Conservation (phyloP, 352 stramenopile genomes). For the Paralagenidium karlingii region DNA sequence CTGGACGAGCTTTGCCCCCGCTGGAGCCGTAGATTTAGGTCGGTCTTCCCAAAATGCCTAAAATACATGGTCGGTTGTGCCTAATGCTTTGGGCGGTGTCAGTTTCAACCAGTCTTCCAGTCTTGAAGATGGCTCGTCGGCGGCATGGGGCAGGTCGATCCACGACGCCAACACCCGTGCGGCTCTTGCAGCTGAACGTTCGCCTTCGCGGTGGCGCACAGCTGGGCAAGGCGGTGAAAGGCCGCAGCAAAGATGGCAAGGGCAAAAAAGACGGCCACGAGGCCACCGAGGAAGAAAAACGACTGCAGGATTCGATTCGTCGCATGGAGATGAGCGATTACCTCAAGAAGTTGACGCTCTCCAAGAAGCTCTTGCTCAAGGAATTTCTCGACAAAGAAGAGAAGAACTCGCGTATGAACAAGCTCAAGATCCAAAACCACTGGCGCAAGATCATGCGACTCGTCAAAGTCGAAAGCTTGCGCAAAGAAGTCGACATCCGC, state of each 20-base stretch:
- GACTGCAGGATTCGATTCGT: slow-evolving; percentile 63
- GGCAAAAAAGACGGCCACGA: slow-evolving; percentile 45
- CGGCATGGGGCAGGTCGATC: no score
- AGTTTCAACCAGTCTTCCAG: no score
- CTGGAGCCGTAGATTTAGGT: no score
- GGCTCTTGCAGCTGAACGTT: no score
- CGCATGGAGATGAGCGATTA: slow-evolving; percentile 81
- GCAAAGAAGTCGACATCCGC: slow-evolving; percentile 88
- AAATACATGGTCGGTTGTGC: no score
- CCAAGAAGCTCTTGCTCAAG: slow-evolving; percentile 60
- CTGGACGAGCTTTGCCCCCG: no score
- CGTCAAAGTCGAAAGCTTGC: slow-evolving; percentile 84
- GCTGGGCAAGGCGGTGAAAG: slow-evolving; percentile 68
- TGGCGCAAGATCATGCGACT: slow-evolving; percentile 95
- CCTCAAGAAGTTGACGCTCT: slow-evolving; percentile 63
- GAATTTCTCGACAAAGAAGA: slow-evolving; percentile 72
- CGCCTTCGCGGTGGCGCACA: slow-evolving; percentile 44
- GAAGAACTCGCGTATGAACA: slow-evolving; percentile 67
- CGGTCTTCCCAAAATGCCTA: no score
- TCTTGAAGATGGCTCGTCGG: no score
- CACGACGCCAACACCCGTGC: no score
- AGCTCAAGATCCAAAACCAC: slow-evolving; percentile 91
- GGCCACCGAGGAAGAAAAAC: slow-evolving; percentile 49
- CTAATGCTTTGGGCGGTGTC: no score
- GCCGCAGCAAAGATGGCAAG: slow-evolving; percentile 56